phyloP scores from a whole-genome alignment of 768 basidiomycete genomes.

The Boletus tomentosulus region DNA sequence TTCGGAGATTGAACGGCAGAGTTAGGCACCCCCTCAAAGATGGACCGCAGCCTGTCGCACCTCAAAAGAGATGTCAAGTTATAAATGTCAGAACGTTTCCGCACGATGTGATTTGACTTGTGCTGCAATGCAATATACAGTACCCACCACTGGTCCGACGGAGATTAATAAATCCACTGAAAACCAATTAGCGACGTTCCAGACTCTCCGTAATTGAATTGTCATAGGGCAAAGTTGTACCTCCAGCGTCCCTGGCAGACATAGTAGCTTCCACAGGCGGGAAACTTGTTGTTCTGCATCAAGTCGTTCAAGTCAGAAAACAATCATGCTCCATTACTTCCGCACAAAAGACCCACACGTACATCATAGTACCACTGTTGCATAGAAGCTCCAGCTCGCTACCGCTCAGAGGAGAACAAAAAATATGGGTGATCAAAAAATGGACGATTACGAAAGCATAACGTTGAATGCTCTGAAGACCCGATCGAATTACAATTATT shows the following conservation, averaged over 20 bases:
- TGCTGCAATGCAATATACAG: not conserved
- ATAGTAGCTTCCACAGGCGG: not conserved
- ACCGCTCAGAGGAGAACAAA: not conserved
- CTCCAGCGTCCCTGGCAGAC: not conserved
- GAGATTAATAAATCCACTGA: not conserved
- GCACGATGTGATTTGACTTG: not conserved
- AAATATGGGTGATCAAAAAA: not conserved
- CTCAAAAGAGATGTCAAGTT: not conserved
- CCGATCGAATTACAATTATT: not conserved
- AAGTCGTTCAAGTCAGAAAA: not conserved
- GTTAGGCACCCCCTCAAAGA: not conserved
- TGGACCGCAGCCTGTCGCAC: not conserved
- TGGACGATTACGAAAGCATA: slow-evolving; percentile 7
- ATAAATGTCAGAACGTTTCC: not conserved
- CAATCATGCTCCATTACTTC: not conserved
- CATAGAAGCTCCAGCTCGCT: not conserved
- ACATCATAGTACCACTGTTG: not conserved
- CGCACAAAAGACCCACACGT: not conserved
- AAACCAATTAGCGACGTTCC: not conserved
- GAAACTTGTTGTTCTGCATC: not conserved
- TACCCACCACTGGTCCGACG: not conserved
- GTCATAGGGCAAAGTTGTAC: not conserved
- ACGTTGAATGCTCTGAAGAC: not conserved
- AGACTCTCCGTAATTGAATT: not conserved
- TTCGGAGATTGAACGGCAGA: not conserved